Base-by-base conservation (phyloP, 2,329 filamentous ascomycete species). In the Cyphellophora europaea region DNA sequence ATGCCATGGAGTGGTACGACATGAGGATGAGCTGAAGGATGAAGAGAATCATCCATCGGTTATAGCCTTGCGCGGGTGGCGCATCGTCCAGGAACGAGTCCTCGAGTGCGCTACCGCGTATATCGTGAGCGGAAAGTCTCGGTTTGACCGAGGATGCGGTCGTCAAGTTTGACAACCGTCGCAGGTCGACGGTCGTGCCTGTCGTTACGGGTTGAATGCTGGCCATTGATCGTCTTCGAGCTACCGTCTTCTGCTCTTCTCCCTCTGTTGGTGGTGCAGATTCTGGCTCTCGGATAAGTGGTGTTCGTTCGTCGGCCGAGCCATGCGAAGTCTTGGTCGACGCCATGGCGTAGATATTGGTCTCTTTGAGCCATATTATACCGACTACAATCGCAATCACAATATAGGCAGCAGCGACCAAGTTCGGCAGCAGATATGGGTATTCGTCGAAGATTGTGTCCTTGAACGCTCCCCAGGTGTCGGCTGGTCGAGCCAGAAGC, bases 1-100 rank as follows among this genome's bases (percentile, higher is more conserved):
- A 63, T 3, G 59, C 61, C 63, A 66, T 66, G 18, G 64, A 61
- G 41, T 66, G 63, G 38, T 64, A 66, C 3, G 62, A 56, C 21
- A 63, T 50, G 29, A 66, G 48, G 8, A 65, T 53, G 0, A 37
- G 29, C 15, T 37, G 35, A 15, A 32, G 3, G 18, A 37, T 37
- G 13, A 37, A 27, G 12, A 37, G 30, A 15, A 27, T 25, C 29
- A 37, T 30, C 19, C 27, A 23, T 13, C 29, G 21, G 16, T 13
- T 27, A 13, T 25, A 37, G 19, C 5, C 13, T 13, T 16, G 13
- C 3, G 30, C 8, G 21, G 21, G 8, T 8, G 21, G 21, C 21
- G 21, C 21, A 6, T 32, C 30, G 10, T 18, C 18, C 8, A 18
- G 12, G 13, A 12, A 12, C 8, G 30, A 6, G 8, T 32, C 12